Evolutionary conservation across 305 asterid genomes (phyloP), one percentile per base, ranked within the genome.

Genomic region (Fraxinus sp.): DNA sequence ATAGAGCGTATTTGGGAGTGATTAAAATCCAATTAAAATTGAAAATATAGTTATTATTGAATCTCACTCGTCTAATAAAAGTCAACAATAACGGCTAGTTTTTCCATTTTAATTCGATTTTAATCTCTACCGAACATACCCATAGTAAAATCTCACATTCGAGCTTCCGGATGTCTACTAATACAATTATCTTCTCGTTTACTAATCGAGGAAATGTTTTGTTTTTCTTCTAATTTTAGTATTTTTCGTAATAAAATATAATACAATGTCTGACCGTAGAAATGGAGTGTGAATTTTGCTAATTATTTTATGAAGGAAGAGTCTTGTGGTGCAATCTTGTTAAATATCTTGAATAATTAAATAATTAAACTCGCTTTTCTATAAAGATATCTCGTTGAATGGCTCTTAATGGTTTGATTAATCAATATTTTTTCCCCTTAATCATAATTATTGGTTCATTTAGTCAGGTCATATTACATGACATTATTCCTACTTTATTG

Each of bases 401-500:
- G 75, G 37, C 37, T 30, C 8, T 11, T 11, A 70, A 28, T 26
- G 20, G 75, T 26, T 14, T 70, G 75, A 70, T 70, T 70, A 70
- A 70, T 8, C 39, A 30, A 70, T 26, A 11, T 4, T 26, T 49
- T 2, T 5, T 16, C 5, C 81, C 8, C 72, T 22, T 55, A 62
- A 78, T 62, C 24, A 36, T 30, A 32, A 76, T 80, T 64, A 79
- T 35, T 49, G 79, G 32, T 24, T 24, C 70, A 71, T 30, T 32
- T 30, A 36, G 75, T 81, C 74, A 81, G 57, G 28, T 35, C 35
- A 37, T 76, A 2, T 74, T 33, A 73, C 22, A 30, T 79, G 81
- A 82, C 79, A 78, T 74, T 6, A 26, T 83, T 71, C 78, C 84
- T 70, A 73, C 71, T 76, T 59, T 68, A 81, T 76, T 79, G 24